Evolutionary conservation across 129 eudicot species (phyloP).

Genomic region (Calendula officinalis): DNA sequence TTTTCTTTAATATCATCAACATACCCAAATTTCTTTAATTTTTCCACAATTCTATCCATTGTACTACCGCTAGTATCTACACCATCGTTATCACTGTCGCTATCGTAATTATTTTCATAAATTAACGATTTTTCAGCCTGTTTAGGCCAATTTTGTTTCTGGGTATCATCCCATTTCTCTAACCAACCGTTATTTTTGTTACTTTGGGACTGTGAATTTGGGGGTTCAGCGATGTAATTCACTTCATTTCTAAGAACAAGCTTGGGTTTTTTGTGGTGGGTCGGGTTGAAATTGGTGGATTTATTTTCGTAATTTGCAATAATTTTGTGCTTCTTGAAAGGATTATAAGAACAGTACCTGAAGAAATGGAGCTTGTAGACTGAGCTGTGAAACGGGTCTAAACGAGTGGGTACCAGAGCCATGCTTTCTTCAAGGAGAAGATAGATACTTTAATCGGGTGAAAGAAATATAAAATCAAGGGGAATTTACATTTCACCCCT

Average conservation of each 20-base stretch:
- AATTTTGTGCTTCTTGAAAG: constrained; percentile 38
- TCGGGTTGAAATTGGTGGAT: constrained; percentile 27
- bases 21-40: constrained; percentile 76
- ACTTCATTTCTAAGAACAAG: constrained; percentile 31
- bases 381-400: constrained; percentile 65
- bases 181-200: constrained; percentile 48
- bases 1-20: constrained; percentile 49
- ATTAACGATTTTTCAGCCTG: constrained; percentile 34
- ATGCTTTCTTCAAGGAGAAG: constrained; percentile 23
- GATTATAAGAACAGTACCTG: constrained; percentile 54
- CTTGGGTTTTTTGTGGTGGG: constrained; percentile 38
- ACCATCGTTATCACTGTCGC: constrained; percentile 37
- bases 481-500: neutral
- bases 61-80: constrained; percentile 54
- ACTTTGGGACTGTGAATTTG: constrained; percentile 28
- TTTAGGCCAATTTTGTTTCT: constrained; percentile 40
- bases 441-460: neutral
- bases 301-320: constrained; percentile 24
- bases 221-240: constrained; percentile 21
- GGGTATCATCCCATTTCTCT: constrained; percentile 66
- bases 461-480: constrained; percentile 14
- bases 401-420: constrained; percentile 56
- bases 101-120: constrained; percentile 22
- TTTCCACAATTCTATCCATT: constrained; percentile 86
- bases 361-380: constrained; percentile 57